phyloP scores from a whole-genome alignment of 1,284 basidiomycete species.

The Blastosporella zonata region DNA sequence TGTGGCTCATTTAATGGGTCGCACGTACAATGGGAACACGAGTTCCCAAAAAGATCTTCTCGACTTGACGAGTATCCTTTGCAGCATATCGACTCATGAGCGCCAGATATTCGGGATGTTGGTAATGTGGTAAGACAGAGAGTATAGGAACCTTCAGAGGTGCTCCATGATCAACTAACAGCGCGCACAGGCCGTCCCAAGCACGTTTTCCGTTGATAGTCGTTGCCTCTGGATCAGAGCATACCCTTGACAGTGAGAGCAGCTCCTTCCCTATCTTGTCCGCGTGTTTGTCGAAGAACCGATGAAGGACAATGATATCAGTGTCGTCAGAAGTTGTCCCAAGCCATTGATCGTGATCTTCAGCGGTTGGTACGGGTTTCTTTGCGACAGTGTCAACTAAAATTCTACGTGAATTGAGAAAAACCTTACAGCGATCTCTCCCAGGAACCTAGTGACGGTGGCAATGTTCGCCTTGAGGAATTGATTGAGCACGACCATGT shows the following conservation, averaged over 20 bases:
- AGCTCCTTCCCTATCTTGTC: constrained; percentile 85
- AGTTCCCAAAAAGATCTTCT: constrained; percentile 68
- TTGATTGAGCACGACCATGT: constrained; percentile 79
- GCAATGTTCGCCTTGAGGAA: constrained; percentile 78
- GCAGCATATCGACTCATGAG: constrained; percentile 70
- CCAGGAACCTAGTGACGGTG: constrained; percentile 80
- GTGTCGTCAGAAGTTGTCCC: constrained; percentile 77
- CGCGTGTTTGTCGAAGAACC: constrained; percentile 79
- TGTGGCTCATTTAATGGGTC: background rate
- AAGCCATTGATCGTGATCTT: constrained; percentile 68
- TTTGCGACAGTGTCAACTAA: constrained; percentile 25
- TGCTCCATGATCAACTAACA: constrained; percentile 75
- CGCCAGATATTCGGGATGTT: constrained; percentile 62
- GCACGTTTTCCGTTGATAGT: constrained; percentile 67
- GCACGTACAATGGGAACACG: constrained; percentile 43
- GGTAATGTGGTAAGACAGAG: constrained; percentile 44
- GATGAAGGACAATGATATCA: constrained; percentile 77
- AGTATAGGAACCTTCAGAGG: constrained; percentile 65
- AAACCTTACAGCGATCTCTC: constrained; percentile 68
- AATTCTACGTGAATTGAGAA: background rate
- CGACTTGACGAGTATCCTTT: constrained; percentile 59
- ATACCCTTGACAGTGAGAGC: constrained; percentile 66
- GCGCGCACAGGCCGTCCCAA: constrained; percentile 72
- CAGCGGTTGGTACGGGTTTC: constrained; percentile 57
- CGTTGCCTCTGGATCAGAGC: constrained; percentile 54